These are phyloP conservation scores for Akanthomyces uredinophilus DNA, from an alignment of 2,329 filamentous ascomycete genomes.

Conservation along the genomic window DNA sequence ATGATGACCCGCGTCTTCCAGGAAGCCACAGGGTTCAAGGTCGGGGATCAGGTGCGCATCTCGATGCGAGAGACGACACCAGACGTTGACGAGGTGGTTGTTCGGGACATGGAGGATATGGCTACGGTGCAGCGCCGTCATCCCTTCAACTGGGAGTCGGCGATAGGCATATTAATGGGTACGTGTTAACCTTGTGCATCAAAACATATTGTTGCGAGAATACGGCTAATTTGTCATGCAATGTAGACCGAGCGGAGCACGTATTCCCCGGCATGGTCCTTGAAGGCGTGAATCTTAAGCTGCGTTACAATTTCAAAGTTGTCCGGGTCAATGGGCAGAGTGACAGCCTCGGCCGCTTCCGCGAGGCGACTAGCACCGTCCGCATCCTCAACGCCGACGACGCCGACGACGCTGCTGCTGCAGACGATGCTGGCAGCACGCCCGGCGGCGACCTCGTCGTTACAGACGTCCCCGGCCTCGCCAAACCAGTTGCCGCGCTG, in stretches of 20 bases:
- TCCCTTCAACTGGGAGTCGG: constrained; percentile 31
- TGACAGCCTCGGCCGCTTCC: constrained; percentile 41
- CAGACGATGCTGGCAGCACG: constrained; percentile 13
- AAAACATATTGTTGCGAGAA: background rate
- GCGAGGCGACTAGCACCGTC: constrained; percentile 31
- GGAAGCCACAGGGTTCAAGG: constrained; percentile 64
- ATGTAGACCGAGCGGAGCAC: constrained; percentile 56
- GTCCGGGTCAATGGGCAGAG: constrained; percentile 49
- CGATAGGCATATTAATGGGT: constrained; percentile 31
- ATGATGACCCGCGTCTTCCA: constrained; percentile 71
- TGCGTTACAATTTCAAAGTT: constrained; percentile 46
- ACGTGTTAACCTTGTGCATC: constrained; percentile 7
- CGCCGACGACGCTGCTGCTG: constrained; percentile 17
- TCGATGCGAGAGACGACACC: constrained; percentile 51
- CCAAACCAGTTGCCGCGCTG: constrained; percentile 57
- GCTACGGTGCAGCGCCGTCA: constrained; percentile 23
- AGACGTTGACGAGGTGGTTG: constrained; percentile 51
- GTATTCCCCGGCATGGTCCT: constrained; percentile 67
- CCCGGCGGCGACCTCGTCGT: constrained; percentile 37
- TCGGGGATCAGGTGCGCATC: constrained; percentile 61
- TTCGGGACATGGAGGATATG: constrained; percentile 51
- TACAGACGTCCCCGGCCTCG: constrained; percentile 62
- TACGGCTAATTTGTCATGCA: background rate
- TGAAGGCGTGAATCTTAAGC: constrained; percentile 46
- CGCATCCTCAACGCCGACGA: constrained; percentile 32